Evolutionary conservation across 1,139 yeast genomes (phyloP).

Genomic region (Suhomyces taliae): DNA sequence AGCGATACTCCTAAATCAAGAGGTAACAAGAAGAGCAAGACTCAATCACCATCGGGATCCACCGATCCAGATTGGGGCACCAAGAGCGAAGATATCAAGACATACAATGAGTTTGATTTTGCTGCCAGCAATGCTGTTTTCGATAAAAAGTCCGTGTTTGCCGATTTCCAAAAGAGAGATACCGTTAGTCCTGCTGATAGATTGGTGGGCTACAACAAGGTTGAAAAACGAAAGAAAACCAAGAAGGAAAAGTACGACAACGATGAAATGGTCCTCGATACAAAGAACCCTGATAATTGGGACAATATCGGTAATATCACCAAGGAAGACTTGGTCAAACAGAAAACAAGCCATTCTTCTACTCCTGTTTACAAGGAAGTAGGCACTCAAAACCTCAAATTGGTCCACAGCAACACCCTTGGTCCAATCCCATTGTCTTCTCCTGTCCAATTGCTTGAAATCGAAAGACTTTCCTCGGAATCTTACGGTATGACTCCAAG

Average conservation of each 20-base stretch:
- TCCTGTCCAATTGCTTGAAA: conserved; percentile 79
- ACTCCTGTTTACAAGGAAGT: conserved; percentile 8
- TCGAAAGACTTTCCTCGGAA: conserved; percentile 62
- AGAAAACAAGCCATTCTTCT: conserved; percentile 7
- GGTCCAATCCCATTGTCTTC: conserved; percentile 60
- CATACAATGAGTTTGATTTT: conserved; percentile 78
- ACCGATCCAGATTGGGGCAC: conserved; percentile 48
- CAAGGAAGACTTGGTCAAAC: conserved; percentile 7
- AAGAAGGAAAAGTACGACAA: conserved; percentile 56
- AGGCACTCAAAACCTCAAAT: conserved; percentile 16
- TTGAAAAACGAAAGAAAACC: conserved; percentile 26
- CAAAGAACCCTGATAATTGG: conserved; percentile 53
- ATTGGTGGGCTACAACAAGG: conserved; percentile 73
- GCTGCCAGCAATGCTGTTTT: conserved; percentile 79
- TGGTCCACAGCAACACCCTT: conserved; percentile 25
- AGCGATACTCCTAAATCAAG: conserved; percentile 2
- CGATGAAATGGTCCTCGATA: conserved; percentile 72
- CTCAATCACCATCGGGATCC: conserved; percentile 11
- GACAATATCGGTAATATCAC: conserved; percentile 38
- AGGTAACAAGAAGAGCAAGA: conserved; percentile 4
- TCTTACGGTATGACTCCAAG: conserved; percentile 51
- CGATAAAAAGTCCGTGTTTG: conserved; percentile 78
- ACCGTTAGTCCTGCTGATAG: conserved; percentile 59
- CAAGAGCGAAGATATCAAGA: conserved; percentile 48
- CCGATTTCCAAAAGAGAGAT: conserved; percentile 69